Conservation (phyloP, 768 basidiomycete species). For the Auriculariales sp. region DNA sequence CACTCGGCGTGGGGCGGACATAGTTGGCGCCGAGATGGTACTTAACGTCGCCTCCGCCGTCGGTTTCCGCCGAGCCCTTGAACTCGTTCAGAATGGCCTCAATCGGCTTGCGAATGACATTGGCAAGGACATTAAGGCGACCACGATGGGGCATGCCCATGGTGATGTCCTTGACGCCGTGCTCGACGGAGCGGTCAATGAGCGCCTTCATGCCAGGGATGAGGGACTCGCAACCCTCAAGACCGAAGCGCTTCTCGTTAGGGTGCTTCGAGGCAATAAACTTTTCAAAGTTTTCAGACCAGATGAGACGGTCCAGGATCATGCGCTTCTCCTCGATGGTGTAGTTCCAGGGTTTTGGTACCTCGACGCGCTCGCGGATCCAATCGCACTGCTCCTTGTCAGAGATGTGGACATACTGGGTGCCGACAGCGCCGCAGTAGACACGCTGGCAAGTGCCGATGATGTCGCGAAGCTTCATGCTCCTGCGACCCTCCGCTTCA, state of each 20-base stretch:
- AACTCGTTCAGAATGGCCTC: conserved; percentile 98
- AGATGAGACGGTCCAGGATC: conserved; percentile 97
- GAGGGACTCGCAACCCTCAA: conserved; percentile 94
- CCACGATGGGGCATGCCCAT: conserved; percentile 99
- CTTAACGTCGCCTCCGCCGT: conserved; percentile 93
- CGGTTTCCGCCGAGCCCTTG: conserved; percentile 49
- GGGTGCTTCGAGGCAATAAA: conserved; percentile 98
- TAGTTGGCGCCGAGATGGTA: conserved; percentile 99
- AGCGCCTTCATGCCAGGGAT: conserved; percentile 99
- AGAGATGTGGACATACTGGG: conserved; percentile 91
- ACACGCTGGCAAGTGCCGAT: conserved; percentile 82
- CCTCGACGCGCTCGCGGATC: conserved; percentile 93
- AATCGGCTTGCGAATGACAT: conserved; percentile 96
- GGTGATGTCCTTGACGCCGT: conserved; percentile 89
- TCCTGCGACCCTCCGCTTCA: conserved; percentile 68
- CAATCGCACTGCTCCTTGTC: conserved; percentile 99
- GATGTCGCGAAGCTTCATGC: conserved; percentile 84
- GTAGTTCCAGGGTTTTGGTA: conserved; percentile 95
- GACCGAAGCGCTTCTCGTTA: conserved; percentile 98
- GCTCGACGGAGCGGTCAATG: conserved; percentile 94
- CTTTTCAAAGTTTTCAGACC: conserved; percentile 99
- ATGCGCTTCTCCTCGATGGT: conserved; percentile 96
- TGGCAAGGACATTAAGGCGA: conserved; percentile 91
- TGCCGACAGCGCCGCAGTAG: conserved; percentile 85
- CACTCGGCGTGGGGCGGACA: conserved; percentile 91